Percentiles rank a stretch among this genome's conserved stretches.
phyloP scores from a whole-genome alignment of 768 basidiomycete genomes.

The Rhizopogon vinicolor region DNA sequence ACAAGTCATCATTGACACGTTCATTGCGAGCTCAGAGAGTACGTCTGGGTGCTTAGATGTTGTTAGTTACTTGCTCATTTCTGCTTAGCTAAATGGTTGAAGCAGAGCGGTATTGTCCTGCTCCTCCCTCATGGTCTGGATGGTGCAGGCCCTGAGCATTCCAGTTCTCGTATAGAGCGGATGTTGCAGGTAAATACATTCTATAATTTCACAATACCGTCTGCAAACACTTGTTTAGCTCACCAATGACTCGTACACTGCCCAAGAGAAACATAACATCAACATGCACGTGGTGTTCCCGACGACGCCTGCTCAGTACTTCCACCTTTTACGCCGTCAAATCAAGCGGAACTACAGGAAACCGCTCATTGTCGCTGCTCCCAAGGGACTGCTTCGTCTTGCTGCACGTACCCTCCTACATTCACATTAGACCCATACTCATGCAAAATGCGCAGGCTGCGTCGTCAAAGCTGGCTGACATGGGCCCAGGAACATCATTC shows the following conservation, averaged over 20 bases:
- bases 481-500: constrained; percentile 59
- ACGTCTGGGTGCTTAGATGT: constrained; percentile 18
- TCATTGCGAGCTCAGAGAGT: constrained; percentile 83
- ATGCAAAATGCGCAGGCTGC: constrained; percentile 50
- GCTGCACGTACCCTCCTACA: constrained; percentile 42
- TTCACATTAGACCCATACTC: background rate
- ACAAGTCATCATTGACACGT: constrained; percentile 85
- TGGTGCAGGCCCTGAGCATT: constrained; percentile 93
- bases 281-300: constrained; percentile 87
- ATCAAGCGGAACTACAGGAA: constrained; percentile 82
- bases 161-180: constrained; percentile 81
- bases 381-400: constrained; percentile 78
- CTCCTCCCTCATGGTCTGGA: constrained; percentile 88
- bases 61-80: background rate
- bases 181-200: constrained; percentile 69
- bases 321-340: constrained; percentile 88
- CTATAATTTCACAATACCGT: background rate
- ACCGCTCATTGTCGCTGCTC: constrained; percentile 79
- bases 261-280: constrained; percentile 38
- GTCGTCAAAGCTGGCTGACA: constrained; percentile 58
- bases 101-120: constrained; percentile 84
- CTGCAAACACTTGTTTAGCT: constrained; percentile 39
- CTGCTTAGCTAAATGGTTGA: constrained; percentile 80
- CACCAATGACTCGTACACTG: constrained; percentile 62
- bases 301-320: constrained; percentile 88